phyloP scores from a whole-genome alignment of 2,329 filamentous ascomycete genomes.

The Colletotrichum gigasporum region DNA sequence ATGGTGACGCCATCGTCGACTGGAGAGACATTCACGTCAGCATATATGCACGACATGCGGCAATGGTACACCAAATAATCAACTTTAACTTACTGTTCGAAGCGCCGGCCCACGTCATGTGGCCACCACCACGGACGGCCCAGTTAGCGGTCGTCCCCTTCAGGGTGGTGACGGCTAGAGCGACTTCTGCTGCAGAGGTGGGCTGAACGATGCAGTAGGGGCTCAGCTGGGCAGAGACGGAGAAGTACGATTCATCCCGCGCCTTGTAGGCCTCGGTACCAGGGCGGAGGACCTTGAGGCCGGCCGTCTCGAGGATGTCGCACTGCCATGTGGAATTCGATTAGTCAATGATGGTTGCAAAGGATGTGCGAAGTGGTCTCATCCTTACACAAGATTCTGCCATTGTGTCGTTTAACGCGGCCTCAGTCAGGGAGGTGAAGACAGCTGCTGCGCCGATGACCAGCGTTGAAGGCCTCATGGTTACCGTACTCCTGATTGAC shows the following conservation, averaged over 20 bases:
- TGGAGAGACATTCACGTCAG: constrained; percentile 34
- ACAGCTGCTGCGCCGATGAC: background rate
- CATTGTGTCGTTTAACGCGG: background rate
- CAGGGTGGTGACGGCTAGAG: constrained; percentile 37
- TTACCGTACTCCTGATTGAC: background rate
- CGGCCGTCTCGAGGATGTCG: background rate
- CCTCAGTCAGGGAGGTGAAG: background rate
- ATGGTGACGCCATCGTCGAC: constrained; percentile 40
- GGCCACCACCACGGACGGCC: constrained; percentile 45
- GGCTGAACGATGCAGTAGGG: constrained; percentile 39
- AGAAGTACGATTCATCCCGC: constrained; percentile 2
- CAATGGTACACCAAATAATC: no score
- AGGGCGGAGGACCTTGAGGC: background rate
- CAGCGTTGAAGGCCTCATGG: background rate
- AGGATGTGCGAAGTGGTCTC: background rate
- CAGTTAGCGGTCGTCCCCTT: constrained; percentile 40
- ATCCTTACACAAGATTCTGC: background rate
- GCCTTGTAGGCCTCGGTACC: background rate
- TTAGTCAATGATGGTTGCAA: background rate
- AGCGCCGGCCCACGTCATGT: constrained; percentile 30
- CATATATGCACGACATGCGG: constrained; percentile 21
- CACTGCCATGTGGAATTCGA: background rate
- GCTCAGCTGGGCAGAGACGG: constrained; percentile 3
- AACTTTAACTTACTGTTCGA: constrained; percentile 1
- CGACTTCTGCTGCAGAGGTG: constrained; percentile 37